Percentiles rank a stretch among this genome's conserved stretches.
These are phyloP conservation scores for Cystoisospora suis DNA, from an alignment of 169 alveolate species.

Conservation along the genomic window DNA sequence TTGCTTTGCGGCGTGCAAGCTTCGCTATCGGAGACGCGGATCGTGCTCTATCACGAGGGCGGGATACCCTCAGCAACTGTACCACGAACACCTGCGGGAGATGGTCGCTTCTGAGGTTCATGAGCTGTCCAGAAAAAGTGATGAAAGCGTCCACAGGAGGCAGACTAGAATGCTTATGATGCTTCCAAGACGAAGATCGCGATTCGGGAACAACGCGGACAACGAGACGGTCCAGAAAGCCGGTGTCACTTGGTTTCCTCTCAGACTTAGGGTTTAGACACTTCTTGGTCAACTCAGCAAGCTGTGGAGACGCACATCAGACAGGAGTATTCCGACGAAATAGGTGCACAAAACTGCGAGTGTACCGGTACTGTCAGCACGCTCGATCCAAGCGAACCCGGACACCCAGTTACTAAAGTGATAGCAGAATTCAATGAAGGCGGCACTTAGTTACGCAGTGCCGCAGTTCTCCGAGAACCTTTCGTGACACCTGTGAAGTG, in stretches of 20 bases:
- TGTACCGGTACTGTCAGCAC: neutral
- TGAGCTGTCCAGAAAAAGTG: neutral
- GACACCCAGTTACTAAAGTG: too few relatives aligned
- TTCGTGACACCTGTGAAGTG: too few relatives aligned
- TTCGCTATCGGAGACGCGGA: too few relatives aligned
- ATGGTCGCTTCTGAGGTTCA: neutral
- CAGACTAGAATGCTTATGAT: too few relatives aligned
- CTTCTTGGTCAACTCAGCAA: neutral
- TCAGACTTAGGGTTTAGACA: neutral
- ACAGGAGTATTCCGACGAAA: neutral
- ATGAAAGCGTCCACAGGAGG: neutral
- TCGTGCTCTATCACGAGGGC: too few relatives aligned
- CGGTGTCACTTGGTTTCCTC: neutral
- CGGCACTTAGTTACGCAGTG: too few relatives aligned
- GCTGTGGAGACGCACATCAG: neutral
- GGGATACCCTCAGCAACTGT: too few relatives aligned
- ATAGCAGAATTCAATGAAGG: too few relatives aligned
- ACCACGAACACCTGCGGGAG: neutral
- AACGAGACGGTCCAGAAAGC: slow-evolving; percentile 4
- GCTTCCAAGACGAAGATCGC: neutral
- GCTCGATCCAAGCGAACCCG: neutral
- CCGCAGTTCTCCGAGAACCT: too few relatives aligned
- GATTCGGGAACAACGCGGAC: neutral
- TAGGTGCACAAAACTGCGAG: neutral
- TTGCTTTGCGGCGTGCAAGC: too few relatives aligned